phyloP scores from a whole-genome alignment of 495 filamentous ascomycete genomes.

The Penicillium tannophilum region DNA sequence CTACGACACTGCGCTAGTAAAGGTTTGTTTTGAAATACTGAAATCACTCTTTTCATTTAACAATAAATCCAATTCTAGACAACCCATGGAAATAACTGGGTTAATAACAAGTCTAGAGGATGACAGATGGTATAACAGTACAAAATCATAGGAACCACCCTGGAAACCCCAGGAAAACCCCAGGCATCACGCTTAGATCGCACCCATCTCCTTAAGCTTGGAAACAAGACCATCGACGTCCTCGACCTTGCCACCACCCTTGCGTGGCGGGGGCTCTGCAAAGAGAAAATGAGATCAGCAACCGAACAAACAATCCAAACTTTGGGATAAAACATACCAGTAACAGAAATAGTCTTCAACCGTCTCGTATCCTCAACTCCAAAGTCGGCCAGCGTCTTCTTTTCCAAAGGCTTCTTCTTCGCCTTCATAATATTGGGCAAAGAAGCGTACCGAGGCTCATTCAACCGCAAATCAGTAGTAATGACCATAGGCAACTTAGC shows the following conservation, averaged over 20 bases:
- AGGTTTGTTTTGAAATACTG: too few relatives aligned
- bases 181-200: conserved; percentile 57
- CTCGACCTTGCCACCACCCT: conserved; percentile 95
- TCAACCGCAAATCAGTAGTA: conserved; percentile 92
- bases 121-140: too few relatives aligned
- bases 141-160: too few relatives aligned
- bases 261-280: conserved; percentile 79
- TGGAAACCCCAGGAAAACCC: too few relatives aligned
- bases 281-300: conserved; percentile 28
- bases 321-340: conserved; percentile 54
- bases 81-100: too few relatives aligned
- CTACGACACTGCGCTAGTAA: too few relatives aligned
- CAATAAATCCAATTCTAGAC: too few relatives aligned
- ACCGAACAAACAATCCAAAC: conserved; percentile 1
- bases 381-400: conserved; percentile 81
- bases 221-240: conserved; percentile 90
- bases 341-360: conserved; percentile 86
- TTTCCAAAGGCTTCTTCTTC: conserved; percentile 98
- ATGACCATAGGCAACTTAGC: conserved; percentile 86
- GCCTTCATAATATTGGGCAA: conserved; percentile 99
- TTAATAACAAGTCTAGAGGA: conserved; percentile 11
- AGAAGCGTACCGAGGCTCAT: conserved; percentile 93
- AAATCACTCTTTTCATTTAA: too few relatives aligned
- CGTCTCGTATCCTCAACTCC: conserved; percentile 72
- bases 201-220: conserved; percentile 94